Evolutionary conservation across 1,284 basidiomycete genomes (phyloP), one percentile per base, ranked within the genome.

Genomic region (Papiliotrema flavescens): DNA sequence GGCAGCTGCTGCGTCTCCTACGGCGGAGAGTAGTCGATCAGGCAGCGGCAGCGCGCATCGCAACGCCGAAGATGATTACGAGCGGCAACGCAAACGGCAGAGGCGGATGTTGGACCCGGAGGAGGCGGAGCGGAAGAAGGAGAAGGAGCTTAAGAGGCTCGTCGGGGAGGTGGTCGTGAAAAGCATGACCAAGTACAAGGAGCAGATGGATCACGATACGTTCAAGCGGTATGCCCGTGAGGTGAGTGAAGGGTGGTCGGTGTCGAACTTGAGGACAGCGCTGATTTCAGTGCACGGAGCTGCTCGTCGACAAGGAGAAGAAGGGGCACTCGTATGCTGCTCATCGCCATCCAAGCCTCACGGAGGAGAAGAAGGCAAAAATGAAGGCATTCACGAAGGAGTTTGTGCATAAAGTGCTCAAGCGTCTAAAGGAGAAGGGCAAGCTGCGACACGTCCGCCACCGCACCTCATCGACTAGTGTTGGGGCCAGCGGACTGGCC

Each of bases 201-300:
- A 87, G 54, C 79, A 85, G 55, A 82, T 98, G 76, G 87, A 90
- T 53, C 83, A 85, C 53, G 92, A 96, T 4, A 77, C 82, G 50
- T 98, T 98, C 81, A 98, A 99, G 81, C 87, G 87, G 69, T 86
- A 96, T 69, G 95, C 96, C 6, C 92, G 92, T 70, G 91, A 98
- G 83, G 93, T 92, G 62, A 61, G 82, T 77, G 14, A 32, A 5
- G n/a, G n/a, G 26, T 3, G 1, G 32, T 14, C 17, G 23, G 20
- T 28, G 5, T 54, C 23, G n/a, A 42, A 11, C 4, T 26, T 7
- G n/a, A 39, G 23, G 17, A 17, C 37, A 42, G 17, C 9, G 36
- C 40, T 41, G 37, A 48, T 24, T 9, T 0, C 62, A 90, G 87
- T 79, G 90, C 54, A 89, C 93, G 0, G 81, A 86, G 55, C 73